phyloP scores from a whole-genome alignment of 1,284 basidiomycete genomes.

The Hymenochaete sp. region DNA sequence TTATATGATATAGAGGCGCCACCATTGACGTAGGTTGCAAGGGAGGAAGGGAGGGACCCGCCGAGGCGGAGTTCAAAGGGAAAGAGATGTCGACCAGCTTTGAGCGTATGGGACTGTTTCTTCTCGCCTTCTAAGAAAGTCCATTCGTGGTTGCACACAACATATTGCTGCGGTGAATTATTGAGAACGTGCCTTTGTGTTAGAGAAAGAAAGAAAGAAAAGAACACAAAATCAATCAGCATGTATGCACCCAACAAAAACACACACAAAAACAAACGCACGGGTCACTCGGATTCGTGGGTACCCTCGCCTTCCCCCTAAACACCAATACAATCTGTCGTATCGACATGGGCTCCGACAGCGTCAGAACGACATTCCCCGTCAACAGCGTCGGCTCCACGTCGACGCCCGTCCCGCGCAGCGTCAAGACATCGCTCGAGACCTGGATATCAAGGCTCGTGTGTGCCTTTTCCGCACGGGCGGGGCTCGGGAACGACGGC shows the following conservation, averaged over 20 bases:
- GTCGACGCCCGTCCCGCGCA: conserved; percentile 76
- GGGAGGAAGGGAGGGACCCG: conserved; percentile 71
- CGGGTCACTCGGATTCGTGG: conserved; percentile 55
- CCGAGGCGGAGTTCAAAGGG: conserved; percentile 82
- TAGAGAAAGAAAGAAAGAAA: not conserved
- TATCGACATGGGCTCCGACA: conserved; percentile 75
- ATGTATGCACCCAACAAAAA: not conserved
- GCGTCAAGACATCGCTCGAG: conserved; percentile 56
- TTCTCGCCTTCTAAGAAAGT: conserved; percentile 78
- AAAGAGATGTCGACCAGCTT: conserved; percentile 81
- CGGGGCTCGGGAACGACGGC: conserved; percentile 20
- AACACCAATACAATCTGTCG: conserved; percentile 82
- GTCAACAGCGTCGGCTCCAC: conserved; percentile 70
- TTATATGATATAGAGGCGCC: conserved; percentile 76
- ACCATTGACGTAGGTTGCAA: conserved; percentile 49
- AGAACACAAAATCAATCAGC: not conserved
- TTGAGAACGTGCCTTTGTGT: conserved; percentile 24
- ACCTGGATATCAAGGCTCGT: conserved; percentile 67
- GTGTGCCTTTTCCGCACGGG: conserved; percentile 32
- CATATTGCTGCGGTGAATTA: conserved; percentile 48
- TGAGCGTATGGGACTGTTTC: conserved; percentile 76
- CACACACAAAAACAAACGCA: conserved; percentile 40
- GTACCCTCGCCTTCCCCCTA: conserved; percentile 73
- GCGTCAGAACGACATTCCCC: conserved; percentile 71
- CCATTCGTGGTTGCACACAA: conserved; percentile 78